Evolutionary conservation across 768 basidiomycete species (phyloP), one percentile per base, ranked within the genome.

Genomic region (Rhodotorula paludigena): DNA sequence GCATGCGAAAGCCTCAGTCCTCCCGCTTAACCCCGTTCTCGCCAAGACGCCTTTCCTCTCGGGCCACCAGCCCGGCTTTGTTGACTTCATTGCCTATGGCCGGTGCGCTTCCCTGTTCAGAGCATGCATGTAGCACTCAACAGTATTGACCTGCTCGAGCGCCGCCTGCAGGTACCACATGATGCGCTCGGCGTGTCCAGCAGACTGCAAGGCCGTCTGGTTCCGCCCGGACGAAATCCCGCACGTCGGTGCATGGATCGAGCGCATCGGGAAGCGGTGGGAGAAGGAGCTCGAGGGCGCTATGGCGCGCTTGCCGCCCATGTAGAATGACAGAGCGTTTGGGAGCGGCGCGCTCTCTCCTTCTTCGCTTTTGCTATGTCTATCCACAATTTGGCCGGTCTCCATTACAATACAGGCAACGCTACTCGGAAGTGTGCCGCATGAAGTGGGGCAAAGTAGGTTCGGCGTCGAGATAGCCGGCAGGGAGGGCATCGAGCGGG

Each of bases 61-160:
- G 8, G 58, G 60, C 23, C 25, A 57, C 36, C 25, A 57, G 36
- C 60, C 66, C 9, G 60, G 66, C 16, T 62, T 62, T 28, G 60
- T 58, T 44, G 66, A 67, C 49, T 67, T 57, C 35, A 18, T 62
- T 39, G 60, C 38, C 3, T 67, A 56, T 39, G 60, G 54, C 8
- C 35, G 66, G 55, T 67, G 12, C 36, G 59, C 41, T n/a, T n/a
- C n/a, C n/a, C n/a, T n/a, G n/a, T n/a, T n/a, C n/a, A n/a, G n/a
- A n/a, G n/a, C n/a, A n/a, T n/a, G n/a, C n/a, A n/a, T n/a, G n/a
- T n/a, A n/a, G n/a, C n/a, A n/a, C n/a, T n/a, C n/a, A n/a, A n/a
- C n/a, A n/a, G n/a, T n/a, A n/a, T n/a, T n/a, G n/a, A n/a, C n/a
- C n/a, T n/a, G n/a, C n/a, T n/a, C n/a, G n/a, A n/a, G n/a, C n/a